These are phyloP conservation scores for Jaltomata sinuosa DNA, from an alignment of 257 asterid genomes.

Conservation along the genomic window DNA sequence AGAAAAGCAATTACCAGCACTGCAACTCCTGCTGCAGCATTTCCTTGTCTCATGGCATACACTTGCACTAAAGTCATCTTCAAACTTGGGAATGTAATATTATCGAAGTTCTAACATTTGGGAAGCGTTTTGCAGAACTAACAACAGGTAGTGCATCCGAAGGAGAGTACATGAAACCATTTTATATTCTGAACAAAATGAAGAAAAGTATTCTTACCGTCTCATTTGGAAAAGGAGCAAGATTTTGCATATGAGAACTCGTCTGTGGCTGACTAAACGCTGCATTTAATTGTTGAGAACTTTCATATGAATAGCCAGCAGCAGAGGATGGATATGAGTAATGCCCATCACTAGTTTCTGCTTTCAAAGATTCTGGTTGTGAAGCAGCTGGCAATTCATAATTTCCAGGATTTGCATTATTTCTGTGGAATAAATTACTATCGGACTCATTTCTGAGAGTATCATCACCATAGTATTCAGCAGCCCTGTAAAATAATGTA, in stretches of 20 bases:
- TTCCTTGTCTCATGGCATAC: not conserved
- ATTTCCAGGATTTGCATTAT: constrained; percentile 34
- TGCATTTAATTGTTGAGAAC: constrained; percentile 41
- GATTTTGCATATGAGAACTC: constrained; percentile 51
- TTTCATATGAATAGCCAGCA: constrained; percentile 46
- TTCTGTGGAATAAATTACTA: constrained; percentile 38
- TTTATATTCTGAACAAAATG: not conserved
- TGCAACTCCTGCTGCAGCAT: not conserved
- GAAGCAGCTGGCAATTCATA: constrained; percentile 57
- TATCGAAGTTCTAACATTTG: not conserved
- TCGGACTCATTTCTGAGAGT: constrained; percentile 47
- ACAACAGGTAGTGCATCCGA: not conserved
- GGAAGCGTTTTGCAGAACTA: not conserved
- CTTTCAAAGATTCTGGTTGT: constrained; percentile 52
- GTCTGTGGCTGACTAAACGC: constrained; percentile 40
- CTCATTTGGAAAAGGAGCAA: constrained; percentile 44
- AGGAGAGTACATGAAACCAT: not conserved
- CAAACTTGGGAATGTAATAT: not conserved
- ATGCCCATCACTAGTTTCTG: constrained; percentile 52
- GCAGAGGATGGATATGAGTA: constrained; percentile 46
- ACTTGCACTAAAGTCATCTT: not conserved
- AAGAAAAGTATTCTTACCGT: constrained; percentile 34
- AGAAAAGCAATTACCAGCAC: not conserved
- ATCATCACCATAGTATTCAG: constrained; percentile 53
- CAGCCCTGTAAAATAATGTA: constrained; percentile 31